Evolutionary conservation across 169 alveolate species (phyloP), one percentile per base, ranked within the genome.

Genomic region (Cryptosporidium bovis): DNA sequence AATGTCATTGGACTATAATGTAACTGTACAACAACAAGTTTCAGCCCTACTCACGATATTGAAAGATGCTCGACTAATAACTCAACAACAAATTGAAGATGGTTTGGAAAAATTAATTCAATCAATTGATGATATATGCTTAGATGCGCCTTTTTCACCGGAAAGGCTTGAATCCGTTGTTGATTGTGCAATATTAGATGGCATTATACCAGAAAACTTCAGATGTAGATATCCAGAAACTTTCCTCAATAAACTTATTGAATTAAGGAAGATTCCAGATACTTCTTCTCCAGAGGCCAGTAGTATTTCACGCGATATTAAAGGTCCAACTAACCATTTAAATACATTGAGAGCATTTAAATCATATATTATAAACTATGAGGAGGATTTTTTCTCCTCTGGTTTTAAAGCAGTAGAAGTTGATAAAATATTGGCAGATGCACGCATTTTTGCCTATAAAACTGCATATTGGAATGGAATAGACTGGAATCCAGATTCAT

Each of bases 141-240:
- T 77, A 44, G 87, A 77, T 29, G 87, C 87, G 3, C 87, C 87
- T 24, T 77, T 27, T 77, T 56, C 87, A 16, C 87, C 87, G 18
- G 87, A 77, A 60, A 77, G 87, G 44, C 50, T 77, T 24, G 87
- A 77, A 48, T 77, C 77, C 51, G 77, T 77, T 40, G 87, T 77
- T 1, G 87, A 77, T 46, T 77, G 87, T 36, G 87, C 87, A 5
- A 77, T 77, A 24, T 31, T 77, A 20, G 87, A 77, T 44, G 87
- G 87, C 6, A 62, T 77, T 29, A 77, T 77, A 20, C 87, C 87
- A 36, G 50, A 55, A 3, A 77, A 77, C 40, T 77, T 77, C 50
- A 77, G 87, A 27, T 77, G 87, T 62, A 77, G 87, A 60, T 77
- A 77, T 33, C 87, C 87, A 7, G 87, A 77, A 36, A 40, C 87